Evolutionary conservation across 495 filamentous ascomycete species (phyloP).

Genomic region (Achaetomiella virescens): DNA sequence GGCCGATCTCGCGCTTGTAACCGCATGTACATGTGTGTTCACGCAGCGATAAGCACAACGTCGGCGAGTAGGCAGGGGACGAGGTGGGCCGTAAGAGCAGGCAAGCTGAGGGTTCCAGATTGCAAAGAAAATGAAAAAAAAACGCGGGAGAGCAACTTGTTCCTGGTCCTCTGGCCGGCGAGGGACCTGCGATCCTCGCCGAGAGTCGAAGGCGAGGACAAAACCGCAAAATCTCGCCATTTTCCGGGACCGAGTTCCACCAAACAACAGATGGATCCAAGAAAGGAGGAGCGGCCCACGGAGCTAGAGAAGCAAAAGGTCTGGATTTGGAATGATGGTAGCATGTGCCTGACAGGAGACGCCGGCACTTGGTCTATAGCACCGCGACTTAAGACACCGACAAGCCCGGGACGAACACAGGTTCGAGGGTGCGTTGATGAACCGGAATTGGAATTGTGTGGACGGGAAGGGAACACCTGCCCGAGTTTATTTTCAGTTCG

Average conservation of each 20-base stretch:
- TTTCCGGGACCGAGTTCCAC: neutral
- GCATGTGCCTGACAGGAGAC: conserved; percentile 15
- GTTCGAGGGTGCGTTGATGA: conserved; percentile 17
- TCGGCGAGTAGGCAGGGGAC: neutral
- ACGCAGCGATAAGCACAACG: neutral
- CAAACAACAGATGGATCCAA: neutral
- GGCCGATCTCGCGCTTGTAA: conserved; percentile 30
- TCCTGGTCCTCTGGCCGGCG: too few relatives aligned
- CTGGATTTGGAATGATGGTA: neutral
- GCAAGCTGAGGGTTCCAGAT: too few relatives aligned
- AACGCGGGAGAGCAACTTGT: too few relatives aligned
- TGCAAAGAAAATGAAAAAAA: too few relatives aligned
- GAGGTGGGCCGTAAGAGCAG: too few relatives aligned
- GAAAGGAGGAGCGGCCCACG: neutral
- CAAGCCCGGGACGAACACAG: conserved; percentile 25
- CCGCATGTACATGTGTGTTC: conserved; percentile 19
- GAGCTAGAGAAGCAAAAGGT: neutral
- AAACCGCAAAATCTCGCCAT: neutral
- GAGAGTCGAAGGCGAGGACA: neutral
- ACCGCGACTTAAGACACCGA: conserved; percentile 17
- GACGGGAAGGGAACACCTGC: conserved; percentile 7
- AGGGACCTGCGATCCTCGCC: too few relatives aligned
- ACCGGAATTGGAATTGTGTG: conserved; percentile 20
- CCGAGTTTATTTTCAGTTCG: conserved; percentile 13
- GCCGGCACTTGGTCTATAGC: conserved; percentile 31